Percentiles rank a stretch among this genome's conserved stretches.
Conservation (phyloP, 75 land plant genomes). For the Cryptomeria japonica region DNA sequence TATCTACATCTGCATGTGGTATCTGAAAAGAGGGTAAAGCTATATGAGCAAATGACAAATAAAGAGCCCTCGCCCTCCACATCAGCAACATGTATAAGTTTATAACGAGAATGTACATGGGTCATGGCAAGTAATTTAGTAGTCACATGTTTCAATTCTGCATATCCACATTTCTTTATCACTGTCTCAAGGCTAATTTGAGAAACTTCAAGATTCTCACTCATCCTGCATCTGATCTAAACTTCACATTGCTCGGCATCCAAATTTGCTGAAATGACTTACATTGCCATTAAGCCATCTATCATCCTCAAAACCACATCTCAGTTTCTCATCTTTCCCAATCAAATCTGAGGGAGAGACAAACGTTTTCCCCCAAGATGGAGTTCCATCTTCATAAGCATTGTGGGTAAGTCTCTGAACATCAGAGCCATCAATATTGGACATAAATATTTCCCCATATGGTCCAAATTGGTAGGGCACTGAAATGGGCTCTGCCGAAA, state of each 20-base stretch:
- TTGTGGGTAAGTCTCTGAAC: constrained; percentile 23
- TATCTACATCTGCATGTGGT: not conserved
- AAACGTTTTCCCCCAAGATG: constrained; percentile 29
- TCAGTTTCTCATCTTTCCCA: constrained; percentile 5
- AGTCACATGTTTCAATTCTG: not conserved
- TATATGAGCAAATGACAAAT: not conserved
- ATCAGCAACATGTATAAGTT: not conserved
- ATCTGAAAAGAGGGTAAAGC: not conserved
- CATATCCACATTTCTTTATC: not conserved
- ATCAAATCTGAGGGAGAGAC: constrained; percentile 33
- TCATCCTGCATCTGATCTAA: not conserved
- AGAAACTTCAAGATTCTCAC: not conserved
- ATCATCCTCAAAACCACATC: not conserved
- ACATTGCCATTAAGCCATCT: constrained; percentile 1
- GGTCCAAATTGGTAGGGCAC: constrained; percentile 22
- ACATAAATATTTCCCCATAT: constrained; percentile 23
- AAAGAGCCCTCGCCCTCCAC: not conserved
- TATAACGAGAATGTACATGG: not conserved
- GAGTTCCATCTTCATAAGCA: constrained; percentile 32
- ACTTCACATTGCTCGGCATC: not conserved
- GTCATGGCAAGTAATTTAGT: not conserved
- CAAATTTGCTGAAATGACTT: not conserved
- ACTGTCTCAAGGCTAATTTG: not conserved
- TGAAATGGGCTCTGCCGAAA: constrained; percentile 34
- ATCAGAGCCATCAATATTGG: constrained; percentile 32